Base-by-base conservation (phyloP, 2,329 filamentous ascomycete genomes). In the Colletotrichum lini region DNA sequence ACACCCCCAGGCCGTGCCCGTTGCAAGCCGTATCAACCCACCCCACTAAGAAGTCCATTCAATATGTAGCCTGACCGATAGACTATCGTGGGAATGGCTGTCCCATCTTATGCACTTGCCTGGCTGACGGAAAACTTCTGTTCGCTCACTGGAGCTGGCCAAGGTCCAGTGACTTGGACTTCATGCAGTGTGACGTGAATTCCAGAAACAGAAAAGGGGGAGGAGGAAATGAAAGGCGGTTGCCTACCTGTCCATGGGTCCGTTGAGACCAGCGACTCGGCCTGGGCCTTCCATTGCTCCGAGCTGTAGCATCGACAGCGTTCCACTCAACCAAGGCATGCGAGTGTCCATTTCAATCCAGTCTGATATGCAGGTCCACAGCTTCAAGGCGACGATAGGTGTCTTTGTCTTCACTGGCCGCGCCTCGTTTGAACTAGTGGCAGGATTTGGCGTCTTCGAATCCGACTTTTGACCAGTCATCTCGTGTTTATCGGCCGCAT, bases 321-420 rank as follows among this genome's bases (percentile, higher is more conserved):
- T 84, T 79, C 94, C 94, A 78, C 87, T 88, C 67, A 98, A 88
- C 96, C 96, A 98, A 74, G 96, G 96, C 94, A 98, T 97, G 81
- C 94, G 93, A 74, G 85, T 82, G 75, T 92, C 87, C 78, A 98
- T 82, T 85, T 95, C 91, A 75, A 95, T 83, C 73, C 97, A 82
- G 80, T 90, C 91, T 73, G 91, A 91, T 67, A 92, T 80, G 82
- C 93, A 94, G 76, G 90, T 86, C 91, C 93, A 98, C 63, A 94
- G 80, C 77, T 89, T 90, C 87, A 96, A 98, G 74, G 89, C 88
- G 72, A 96, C 83, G 75, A 98, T 88, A 64, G 94, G 92, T 70
- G 87, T 87, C 79, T 86, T 89, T 70, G 87, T 87, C 79, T 86
- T 89, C 73, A 73, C 70, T 68, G 75, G 73, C 10, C 38, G 49